Conservation (phyloP, 345 rosid genomes). For the Eucalyptus guilfoylei region DNA sequence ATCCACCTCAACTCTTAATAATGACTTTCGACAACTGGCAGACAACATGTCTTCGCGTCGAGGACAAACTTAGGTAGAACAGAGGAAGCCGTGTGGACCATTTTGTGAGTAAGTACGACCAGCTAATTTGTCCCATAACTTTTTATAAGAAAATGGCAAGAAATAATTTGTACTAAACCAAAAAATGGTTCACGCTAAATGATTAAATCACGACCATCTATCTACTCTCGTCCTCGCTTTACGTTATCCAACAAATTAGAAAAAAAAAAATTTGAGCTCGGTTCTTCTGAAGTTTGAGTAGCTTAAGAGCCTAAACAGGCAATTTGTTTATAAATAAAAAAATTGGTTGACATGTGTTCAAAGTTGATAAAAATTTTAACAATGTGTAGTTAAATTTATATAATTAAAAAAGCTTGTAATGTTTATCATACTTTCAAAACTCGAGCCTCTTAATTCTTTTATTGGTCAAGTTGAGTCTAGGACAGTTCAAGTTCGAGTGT, state of each 20-base stretch:
- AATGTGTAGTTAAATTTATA: background rate
- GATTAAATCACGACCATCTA: background rate
- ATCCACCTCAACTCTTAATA: background rate
- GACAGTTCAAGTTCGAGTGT: background rate
- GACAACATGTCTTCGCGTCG: background rate
- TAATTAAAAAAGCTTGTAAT: background rate
- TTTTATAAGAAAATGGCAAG: background rate
- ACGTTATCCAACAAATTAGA: background rate
- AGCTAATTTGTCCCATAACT: background rate
- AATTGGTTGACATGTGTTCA: background rate
- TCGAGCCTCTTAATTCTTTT: background rate
- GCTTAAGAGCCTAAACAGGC: background rate
- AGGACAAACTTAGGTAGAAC: background rate
- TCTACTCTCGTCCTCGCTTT: background rate
- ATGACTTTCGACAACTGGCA: background rate
- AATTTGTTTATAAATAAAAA: background rate
- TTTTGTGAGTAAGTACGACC: background rate
- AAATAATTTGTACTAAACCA: background rate
- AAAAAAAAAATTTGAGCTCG: background rate
- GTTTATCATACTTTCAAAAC: background rate
- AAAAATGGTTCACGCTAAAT: background rate
- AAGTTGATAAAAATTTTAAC: background rate
- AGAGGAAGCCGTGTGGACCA: background rate
- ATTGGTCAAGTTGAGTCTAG: background rate
- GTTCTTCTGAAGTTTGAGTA: background rate